Evolutionary conservation across 2,329 filamentous ascomycete genomes (phyloP), one percentile per base, ranked within the genome.

Genomic region (Nemania sp.): DNA sequence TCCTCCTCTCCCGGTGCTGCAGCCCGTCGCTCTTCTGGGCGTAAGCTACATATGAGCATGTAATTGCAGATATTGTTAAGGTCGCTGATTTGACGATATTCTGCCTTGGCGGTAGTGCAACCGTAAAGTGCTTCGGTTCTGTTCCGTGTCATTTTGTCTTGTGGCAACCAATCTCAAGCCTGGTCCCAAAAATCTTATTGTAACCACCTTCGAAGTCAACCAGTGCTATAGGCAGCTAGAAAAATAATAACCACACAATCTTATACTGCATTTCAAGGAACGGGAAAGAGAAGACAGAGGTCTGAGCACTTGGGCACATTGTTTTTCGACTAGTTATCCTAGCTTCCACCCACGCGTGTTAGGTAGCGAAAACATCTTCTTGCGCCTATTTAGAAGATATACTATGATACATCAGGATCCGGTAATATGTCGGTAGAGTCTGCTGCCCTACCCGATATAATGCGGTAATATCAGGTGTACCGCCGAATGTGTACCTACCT

Each of bases 361-460:
- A 15, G 15, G 11, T 5, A 11, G 32, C 32, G 32, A 35, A 11
- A 35, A 11, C 11, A 35, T 6, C 32, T 35, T 5, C 32, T 35
- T 35, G 5, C 32, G 5, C 32, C 38, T 41, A 22, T 38, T 26
- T 38, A 20, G 27, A 59, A 8, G 11, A 20, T 26, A 11, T n/a
- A 20, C 22, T 8, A 52, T 20, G n/a, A 52, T 41, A 20, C 7
- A 26, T 41, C 57, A 7, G n/a, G 22, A 60, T 60, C 45, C 47
- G 45, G 57, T 60, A 60, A 60, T 52, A 60, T 29, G 20, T 18
- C 15, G 15, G 10, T 27, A 60, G 32, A 3, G 29, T 5, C 26
- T 60, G 38, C 15, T 51, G 15, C 24, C 7, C 6, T 52, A 27
- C 43, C 5, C 43, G n/a, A 47, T 10, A 5, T 4, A 32, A 41